phyloP scores from a whole-genome alignment of 352 stramenopile genomes.

The Phytophthora fragariaefolia region DNA sequence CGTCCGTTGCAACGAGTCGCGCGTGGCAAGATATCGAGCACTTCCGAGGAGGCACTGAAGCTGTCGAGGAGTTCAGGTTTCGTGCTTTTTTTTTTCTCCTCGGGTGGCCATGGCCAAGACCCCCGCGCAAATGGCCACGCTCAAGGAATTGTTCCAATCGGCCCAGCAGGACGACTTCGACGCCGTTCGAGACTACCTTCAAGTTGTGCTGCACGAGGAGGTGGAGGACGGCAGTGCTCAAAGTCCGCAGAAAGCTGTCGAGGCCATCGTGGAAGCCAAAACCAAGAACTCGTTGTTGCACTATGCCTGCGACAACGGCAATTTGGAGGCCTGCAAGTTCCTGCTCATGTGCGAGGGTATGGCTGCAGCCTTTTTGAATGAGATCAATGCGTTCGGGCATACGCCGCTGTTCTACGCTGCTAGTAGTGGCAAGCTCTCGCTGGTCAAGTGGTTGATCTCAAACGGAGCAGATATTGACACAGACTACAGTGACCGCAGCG shows the following conservation, averaged over 20 bases:
- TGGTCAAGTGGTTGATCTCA: conserved; percentile 88
- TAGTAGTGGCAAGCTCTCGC: conserved; percentile 69
- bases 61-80: no score
- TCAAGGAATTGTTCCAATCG: conserved; percentile 76
- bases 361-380: conserved; percentile 66
- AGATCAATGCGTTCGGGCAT: conserved; percentile 78
- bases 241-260: conserved; percentile 27
- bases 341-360: conserved; percentile 79
- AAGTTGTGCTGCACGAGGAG: conserved; percentile 53
- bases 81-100: neutral
- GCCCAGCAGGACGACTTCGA: conserved; percentile 75
- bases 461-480: conserved; percentile 86
- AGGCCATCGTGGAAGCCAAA: conserved; percentile 62
- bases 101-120: conserved; percentile 17
- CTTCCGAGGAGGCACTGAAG: conserved; percentile 14
- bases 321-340: conserved; percentile 84
- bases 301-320: conserved; percentile 84
- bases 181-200: conserved; percentile 61
- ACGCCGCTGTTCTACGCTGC: conserved; percentile 83
- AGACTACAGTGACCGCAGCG: conserved; percentile 71
- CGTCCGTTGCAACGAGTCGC: conserved; percentile 24
- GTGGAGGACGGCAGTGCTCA: conserved; percentile 6
- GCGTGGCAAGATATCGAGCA: conserved; percentile 20
- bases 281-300: conserved; percentile 81
- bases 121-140: conserved; percentile 35